Conservation (phyloP, 257 asterid genomes). For the Fraxinus excelsior region DNA sequence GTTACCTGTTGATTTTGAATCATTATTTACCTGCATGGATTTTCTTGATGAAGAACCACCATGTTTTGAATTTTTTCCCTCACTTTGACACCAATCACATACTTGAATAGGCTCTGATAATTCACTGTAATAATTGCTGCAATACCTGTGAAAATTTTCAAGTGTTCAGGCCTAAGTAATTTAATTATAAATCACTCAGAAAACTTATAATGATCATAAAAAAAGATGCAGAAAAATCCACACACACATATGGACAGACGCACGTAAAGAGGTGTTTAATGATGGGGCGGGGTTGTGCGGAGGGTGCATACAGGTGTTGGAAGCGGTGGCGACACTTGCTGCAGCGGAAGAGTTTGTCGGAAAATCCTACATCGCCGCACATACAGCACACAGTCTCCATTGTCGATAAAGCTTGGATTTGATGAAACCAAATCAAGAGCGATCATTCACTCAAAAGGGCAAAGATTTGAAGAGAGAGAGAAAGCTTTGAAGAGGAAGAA, state of each 20-base stretch:
- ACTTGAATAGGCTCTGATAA: conserved; percentile 23
- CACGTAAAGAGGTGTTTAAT: background rate
- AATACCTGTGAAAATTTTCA: conserved; percentile 33
- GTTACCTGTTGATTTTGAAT: conserved; percentile 29
- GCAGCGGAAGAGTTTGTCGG: conserved; percentile 89
- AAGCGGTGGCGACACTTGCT: conserved; percentile 67
- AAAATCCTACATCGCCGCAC: conserved; percentile 91
- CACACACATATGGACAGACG: background rate
- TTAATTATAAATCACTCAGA: background rate
- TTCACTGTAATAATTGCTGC: conserved; percentile 45
- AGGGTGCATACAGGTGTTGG: conserved; percentile 71
- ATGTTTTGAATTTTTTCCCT: conserved; percentile 24
- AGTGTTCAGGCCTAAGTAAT: background rate
- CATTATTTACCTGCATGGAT: conserved; percentile 16
- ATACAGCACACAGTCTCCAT: conserved; percentile 59
- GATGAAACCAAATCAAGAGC: background rate
- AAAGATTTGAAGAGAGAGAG: background rate
- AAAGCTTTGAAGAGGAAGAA: background rate
- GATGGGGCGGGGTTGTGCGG: background rate
- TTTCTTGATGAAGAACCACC: conserved; percentile 23
- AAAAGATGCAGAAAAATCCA: background rate
- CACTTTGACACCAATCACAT: conserved; percentile 56
- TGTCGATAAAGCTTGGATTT: background rate
- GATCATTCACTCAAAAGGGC: background rate
- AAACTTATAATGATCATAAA: background rate